These are phyloP conservation scores for Debaryomyces coudertii DNA, from an alignment of 1,139 yeast genomes.

Conservation along the genomic window DNA sequence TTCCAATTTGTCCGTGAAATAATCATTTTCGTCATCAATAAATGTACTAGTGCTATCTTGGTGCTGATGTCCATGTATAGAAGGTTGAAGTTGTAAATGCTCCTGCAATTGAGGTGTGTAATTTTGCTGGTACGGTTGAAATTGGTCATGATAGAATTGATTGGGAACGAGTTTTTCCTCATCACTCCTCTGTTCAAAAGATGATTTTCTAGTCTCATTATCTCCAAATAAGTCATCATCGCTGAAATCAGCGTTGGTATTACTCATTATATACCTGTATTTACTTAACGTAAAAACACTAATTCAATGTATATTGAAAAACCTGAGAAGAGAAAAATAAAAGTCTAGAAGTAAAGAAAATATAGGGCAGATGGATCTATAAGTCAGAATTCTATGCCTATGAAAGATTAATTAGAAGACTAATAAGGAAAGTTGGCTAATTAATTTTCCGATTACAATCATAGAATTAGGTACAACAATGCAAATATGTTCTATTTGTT, in stretches of 20 bases:
- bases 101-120: constrained; percentile 10
- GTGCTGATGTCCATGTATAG: constrained; percentile 14
- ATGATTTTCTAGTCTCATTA: not conserved
- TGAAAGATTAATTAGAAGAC: not conserved
- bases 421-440: not conserved
- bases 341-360: not conserved
- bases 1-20: constrained; percentile 19
- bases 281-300: not conserved
- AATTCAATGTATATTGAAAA: not conserved
- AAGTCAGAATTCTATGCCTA: not conserved
- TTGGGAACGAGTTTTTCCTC: not conserved
- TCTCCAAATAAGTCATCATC: constrained; percentile 18
- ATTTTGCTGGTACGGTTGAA: constrained; percentile 12
- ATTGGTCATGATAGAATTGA: not conserved
- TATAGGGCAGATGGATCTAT: not conserved
- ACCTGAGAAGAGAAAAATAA: not conserved
- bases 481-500: constrained; percentile 6
- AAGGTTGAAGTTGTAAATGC: constrained; percentile 1
- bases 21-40: constrained; percentile 26
- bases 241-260: constrained; percentile 9
- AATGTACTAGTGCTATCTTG: constrained; percentile 26
- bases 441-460: constrained; percentile 1
- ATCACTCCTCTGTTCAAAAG: constrained; percentile 1
- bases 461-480: not conserved
- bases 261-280: constrained; percentile 2